Percentiles rank a stretch among this genome's conserved stretches.
Evolutionary conservation across 2,329 filamentous ascomycete species (phyloP).

Genomic region (Aspergillus melleus): DNA sequence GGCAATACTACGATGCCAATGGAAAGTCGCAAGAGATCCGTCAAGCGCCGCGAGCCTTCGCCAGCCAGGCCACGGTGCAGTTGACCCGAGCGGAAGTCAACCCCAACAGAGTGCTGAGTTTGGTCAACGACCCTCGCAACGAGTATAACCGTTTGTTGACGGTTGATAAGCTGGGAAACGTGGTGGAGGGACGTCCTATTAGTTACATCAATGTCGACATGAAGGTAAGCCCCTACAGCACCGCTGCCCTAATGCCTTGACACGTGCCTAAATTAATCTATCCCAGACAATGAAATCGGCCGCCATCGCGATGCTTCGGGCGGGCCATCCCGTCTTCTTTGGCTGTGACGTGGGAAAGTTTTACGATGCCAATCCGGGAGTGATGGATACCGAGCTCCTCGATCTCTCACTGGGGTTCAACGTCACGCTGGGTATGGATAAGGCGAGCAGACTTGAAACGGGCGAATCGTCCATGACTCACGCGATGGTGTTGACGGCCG

Average conservation of each 20-base stretch:
- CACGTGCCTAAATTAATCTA: not conserved
- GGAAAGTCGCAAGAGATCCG: slow-evolving; percentile 63
- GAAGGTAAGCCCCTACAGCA: slow-evolving; percentile 20
- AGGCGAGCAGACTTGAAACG: slow-evolving; percentile 70
- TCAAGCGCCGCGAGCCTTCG: slow-evolving; percentile 70
- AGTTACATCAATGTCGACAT: slow-evolving; percentile 84
- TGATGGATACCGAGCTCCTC: slow-evolving; percentile 77
- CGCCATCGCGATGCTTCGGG: slow-evolving; percentile 74
- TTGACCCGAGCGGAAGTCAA: slow-evolving; percentile 27
- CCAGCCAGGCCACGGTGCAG: slow-evolving; percentile 56
- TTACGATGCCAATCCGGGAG: slow-evolving; percentile 64
- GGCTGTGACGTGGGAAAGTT: slow-evolving; percentile 86
- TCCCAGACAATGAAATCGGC: slow-evolving; percentile 64
- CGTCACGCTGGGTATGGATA: slow-evolving; percentile 69
- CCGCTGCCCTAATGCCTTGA: not conserved
- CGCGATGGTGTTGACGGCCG: slow-evolving; percentile 86
- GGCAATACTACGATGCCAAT: slow-evolving; percentile 74
- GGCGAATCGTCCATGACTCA: slow-evolving; percentile 86
- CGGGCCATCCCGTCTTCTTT: slow-evolving; percentile 82
- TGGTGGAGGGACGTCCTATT: slow-evolving; percentile 72
- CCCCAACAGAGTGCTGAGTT: slow-evolving; percentile 60
- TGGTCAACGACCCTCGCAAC: slow-evolving; percentile 84
- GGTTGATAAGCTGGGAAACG: slow-evolving; percentile 76
- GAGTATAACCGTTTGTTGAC: slow-evolving; percentile 70
- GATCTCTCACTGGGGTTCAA: slow-evolving; percentile 87